Conservation (phyloP, 108 stramenopile species). For the Heterococcus sp. region DNA sequence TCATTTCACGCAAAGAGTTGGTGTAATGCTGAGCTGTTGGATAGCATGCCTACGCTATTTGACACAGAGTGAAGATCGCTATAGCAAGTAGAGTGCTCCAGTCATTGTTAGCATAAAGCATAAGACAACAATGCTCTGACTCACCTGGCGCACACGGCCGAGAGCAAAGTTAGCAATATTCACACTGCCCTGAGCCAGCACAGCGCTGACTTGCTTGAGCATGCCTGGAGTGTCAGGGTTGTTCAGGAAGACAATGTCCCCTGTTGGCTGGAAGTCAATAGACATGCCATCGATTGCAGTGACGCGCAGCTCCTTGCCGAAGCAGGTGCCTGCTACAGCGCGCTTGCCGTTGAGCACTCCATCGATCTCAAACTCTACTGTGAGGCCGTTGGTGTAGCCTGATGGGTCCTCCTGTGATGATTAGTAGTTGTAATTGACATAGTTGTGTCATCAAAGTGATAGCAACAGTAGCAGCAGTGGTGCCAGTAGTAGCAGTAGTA, state of each 20-base stretch:
- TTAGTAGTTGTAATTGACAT: too few species aligned
- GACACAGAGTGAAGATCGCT: too few species aligned
- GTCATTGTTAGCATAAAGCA: too few species aligned
- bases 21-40: too few species aligned
- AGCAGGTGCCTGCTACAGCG: conserved; percentile 34
- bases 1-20: too few species aligned
- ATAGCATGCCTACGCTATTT: too few species aligned
- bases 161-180: conserved; percentile 62
- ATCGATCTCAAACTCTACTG: conserved; percentile 58
- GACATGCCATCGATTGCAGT: conserved; percentile 45
- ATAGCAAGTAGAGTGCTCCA: too few species aligned
- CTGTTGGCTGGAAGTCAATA: conserved; percentile 50
- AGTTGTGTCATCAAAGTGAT: too few species aligned
- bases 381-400: conserved; percentile 52
- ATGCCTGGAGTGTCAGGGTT: conserved; percentile 59
- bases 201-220: conserved; percentile 38
- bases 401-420: conserved; percentile 35
- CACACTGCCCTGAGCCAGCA: conserved; percentile 40
- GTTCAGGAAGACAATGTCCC: conserved; percentile 59
- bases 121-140: too few species aligned
- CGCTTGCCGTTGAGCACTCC: conserved; percentile 51
- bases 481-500: too few species aligned
- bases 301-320: conserved; percentile 36
- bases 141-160: conserved; percentile 43
- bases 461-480: too few species aligned